A percentile compares a stretch with the other conserved stretches of the same genome.
Conservation (phyloP, 2,329 filamentous ascomycete genomes). For the Colletotrichum aenigma region DNA sequence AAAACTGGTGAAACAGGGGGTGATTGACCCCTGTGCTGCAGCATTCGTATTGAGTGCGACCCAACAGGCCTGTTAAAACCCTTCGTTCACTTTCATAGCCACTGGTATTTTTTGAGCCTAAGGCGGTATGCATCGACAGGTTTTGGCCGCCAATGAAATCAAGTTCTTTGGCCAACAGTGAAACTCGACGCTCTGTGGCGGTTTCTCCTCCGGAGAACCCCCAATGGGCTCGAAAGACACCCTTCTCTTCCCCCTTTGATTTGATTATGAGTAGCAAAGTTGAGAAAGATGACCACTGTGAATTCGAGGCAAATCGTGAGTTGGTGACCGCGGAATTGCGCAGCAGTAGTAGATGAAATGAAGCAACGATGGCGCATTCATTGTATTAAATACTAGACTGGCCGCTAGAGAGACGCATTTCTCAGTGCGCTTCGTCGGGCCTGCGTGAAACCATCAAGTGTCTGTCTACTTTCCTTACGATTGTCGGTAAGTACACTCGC, state of each 20-base stretch:
- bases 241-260: background rate
- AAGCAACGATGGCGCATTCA: background rate
- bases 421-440: background rate
- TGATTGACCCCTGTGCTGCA: background rate
- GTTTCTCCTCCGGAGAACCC: background rate
- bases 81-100: background rate
- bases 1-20: background rate
- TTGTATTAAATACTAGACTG: background rate
- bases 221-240: background rate
- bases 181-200: background rate
- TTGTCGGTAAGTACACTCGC: background rate
- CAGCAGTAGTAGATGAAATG: background rate
- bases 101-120: background rate
- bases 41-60: background rate
- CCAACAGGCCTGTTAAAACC: background rate
- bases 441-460: background rate
- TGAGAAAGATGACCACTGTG: background rate
- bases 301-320: background rate
- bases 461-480: background rate
- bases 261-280: background rate
- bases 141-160: background rate
- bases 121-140: background rate
- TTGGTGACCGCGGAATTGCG: background rate
- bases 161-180: background rate
- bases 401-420: background rate